phyloP scores from a whole-genome alignment of 805 yeast genomes.

The Martiniozyma abietophila region DNA sequence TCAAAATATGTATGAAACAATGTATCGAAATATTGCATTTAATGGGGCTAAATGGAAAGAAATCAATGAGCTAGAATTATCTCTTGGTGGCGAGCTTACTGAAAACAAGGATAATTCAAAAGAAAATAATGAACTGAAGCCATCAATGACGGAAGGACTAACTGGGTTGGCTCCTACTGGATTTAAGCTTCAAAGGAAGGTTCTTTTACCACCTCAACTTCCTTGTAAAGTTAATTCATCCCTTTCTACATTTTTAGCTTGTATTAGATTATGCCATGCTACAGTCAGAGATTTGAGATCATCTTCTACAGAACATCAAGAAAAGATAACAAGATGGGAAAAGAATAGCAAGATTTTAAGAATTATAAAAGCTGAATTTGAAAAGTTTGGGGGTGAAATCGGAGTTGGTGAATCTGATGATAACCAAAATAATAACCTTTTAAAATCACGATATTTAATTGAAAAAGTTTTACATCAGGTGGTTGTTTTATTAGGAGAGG shows the following conservation, averaged over 20 bases:
- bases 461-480: constrained; percentile 7
- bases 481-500: constrained; percentile 8
- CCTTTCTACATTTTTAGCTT: too few species aligned
- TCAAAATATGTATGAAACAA: constrained; percentile 22
- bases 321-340: constrained; percentile 4
- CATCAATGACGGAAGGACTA: too few species aligned
- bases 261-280: too few species aligned
- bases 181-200: too few species aligned
- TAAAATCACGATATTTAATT: too few species aligned
- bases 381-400: neutral
- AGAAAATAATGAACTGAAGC: too few species aligned
- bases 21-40: constrained; percentile 24
- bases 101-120: too few species aligned
- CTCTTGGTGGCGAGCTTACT: too few species aligned
- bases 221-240: neutral
- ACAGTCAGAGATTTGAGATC: constrained; percentile 33
- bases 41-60: constrained; percentile 29
- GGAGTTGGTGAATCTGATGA: neutral
- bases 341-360: constrained; percentile 4
- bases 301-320: constrained; percentile 24
- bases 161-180: too few species aligned
- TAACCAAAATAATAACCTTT: too few species aligned
- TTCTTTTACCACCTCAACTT: too few species aligned
- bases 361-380: constrained; percentile 1
- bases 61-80: constrained; percentile 12